Conservation (phyloP, 192 early-diverging fungal species). For the Backusella morwellensis region DNA sequence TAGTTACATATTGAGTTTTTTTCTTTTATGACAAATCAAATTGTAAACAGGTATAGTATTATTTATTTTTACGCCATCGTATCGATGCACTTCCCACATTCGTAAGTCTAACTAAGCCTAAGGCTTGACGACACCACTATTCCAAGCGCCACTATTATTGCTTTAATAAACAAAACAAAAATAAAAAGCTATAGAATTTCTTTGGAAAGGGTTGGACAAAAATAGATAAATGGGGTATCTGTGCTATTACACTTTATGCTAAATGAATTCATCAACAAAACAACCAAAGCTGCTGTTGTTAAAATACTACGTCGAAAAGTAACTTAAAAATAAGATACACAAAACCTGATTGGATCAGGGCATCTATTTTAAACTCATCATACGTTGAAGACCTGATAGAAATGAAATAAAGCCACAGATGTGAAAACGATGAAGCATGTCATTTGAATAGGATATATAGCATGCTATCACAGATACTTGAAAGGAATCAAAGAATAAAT, state of each 20-base stretch:
- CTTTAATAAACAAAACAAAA: not conserved
- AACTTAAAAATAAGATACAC: not conserved
- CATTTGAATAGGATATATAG: not conserved
- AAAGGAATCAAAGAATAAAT: not conserved
- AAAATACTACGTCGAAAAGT: not conserved
- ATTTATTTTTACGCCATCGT: not conserved
- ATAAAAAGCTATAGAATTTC: not conserved
- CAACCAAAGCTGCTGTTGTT: not conserved
- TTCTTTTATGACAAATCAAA: not conserved
- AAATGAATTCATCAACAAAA: slow-evolving; percentile 5
- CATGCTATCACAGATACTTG: not conserved
- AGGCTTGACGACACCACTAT: not conserved
- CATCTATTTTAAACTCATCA: not conserved
- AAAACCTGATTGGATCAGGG: not conserved
- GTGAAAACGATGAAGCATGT: not conserved
- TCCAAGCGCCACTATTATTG: not conserved
- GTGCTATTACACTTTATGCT: not conserved
- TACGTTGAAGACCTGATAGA: not conserved
- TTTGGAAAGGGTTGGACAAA: not conserved
- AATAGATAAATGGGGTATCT: not conserved
- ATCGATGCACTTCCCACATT: not conserved
- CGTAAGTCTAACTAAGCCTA: not conserved
- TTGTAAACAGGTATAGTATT: not conserved
- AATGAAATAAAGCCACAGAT: not conserved
- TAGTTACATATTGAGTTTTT: not conserved